Conservation (phyloP, 2,329 filamentous ascomycete genomes). For the Penicillium occitanis region DNA sequence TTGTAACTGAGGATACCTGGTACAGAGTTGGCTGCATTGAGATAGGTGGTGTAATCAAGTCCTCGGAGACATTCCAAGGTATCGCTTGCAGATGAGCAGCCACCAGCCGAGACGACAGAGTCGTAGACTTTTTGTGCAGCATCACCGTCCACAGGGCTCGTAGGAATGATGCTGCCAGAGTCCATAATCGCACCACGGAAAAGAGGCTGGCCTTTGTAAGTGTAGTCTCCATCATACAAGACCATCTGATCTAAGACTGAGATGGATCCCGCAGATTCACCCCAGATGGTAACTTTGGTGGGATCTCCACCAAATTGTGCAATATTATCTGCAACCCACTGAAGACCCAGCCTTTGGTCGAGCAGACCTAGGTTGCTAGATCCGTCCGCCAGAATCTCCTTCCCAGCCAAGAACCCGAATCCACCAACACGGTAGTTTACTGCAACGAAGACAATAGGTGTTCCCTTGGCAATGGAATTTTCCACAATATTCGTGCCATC, state of each 20-base stretch:
- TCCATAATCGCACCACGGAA: conserved; percentile 80
- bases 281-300: conserved; percentile 76
- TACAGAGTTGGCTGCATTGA: conserved; percentile 68
- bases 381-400: conserved; percentile 66
- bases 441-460: conserved; percentile 71
- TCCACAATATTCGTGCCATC: conserved; percentile 36
- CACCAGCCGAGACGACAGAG: conserved; percentile 48
- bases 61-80: conserved; percentile 51
- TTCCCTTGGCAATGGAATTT: conserved; percentile 48
- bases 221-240: conserved; percentile 69
- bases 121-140: conserved; percentile 63
- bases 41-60: conserved; percentile 48
- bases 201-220: conserved; percentile 71
- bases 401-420: conserved; percentile 71
- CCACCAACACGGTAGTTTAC: conserved; percentile 76
- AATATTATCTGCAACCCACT: conserved; percentile 79
- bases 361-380: conserved; percentile 69
- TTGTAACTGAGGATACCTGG: conserved; percentile 67
- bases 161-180: conserved; percentile 63
- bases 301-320: conserved; percentile 75
- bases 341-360: conserved; percentile 69
- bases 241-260: conserved; percentile 75
- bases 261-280: conserved; percentile 69
- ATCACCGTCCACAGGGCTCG: conserved; percentile 62
- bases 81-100: conserved; percentile 44